Conservation (phyloP, 1,139 yeast species). For the Sugiyamaella grinbergsii region DNA sequence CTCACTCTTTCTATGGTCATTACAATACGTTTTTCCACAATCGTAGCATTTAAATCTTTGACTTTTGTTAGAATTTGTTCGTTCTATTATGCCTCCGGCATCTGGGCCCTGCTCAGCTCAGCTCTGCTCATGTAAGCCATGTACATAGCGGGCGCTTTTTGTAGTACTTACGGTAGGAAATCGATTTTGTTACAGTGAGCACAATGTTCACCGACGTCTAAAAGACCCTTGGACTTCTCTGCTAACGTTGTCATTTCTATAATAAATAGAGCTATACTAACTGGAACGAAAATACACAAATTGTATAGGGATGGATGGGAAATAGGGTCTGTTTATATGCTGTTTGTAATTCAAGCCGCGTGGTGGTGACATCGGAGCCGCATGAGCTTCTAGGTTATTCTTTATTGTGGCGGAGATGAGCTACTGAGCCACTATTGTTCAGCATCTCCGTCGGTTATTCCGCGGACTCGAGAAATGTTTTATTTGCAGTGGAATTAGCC, state of each 20-base stretch:
- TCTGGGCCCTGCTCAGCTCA: conserved; percentile 6
- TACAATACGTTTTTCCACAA: conserved; percentile 53
- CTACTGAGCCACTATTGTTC: too few species aligned
- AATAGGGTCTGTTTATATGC: conserved; percentile 8
- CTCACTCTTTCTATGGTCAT: conserved; percentile 52
- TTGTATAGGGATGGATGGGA: too few species aligned
- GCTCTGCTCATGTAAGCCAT: too few species aligned
- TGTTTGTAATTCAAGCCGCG: conserved; percentile 3
- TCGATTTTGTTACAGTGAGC: conserved; percentile 53
- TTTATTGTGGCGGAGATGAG: background rate
- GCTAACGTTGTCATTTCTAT: conserved; percentile 23
- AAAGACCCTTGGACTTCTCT: conserved; percentile 43
- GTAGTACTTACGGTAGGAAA: conserved; percentile 50
- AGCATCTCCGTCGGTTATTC: too few species aligned
- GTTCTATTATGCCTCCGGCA: background rate
- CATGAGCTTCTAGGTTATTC: conserved; percentile 5
- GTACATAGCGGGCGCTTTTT: background rate
- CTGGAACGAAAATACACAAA: too few species aligned
- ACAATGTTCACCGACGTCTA: conserved; percentile 61
- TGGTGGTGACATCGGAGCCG: background rate
- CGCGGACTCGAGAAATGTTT: too few species aligned
- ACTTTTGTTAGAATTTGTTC: conserved; percentile 1
- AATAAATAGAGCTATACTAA: too few species aligned
- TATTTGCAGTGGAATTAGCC: too few species aligned
- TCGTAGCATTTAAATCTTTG: conserved; percentile 50